Conservation (phyloP, 2,329 filamentous ascomycete species). For the Fusarium globosum region DNA sequence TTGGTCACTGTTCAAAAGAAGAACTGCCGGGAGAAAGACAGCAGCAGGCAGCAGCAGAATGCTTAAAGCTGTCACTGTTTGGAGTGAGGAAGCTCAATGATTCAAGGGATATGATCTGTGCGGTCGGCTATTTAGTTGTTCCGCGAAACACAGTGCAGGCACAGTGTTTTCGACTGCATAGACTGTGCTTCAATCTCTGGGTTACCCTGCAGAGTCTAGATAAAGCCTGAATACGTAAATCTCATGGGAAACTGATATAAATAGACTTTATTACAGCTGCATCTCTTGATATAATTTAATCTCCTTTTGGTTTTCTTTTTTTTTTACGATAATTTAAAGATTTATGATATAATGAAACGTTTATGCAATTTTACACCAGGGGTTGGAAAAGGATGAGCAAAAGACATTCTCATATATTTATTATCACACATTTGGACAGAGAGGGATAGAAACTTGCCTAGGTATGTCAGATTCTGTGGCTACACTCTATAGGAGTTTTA, state of each 20-base stretch:
- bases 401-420: no score
- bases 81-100: not conserved
- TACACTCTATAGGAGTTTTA: fast-evolving
- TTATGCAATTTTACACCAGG: no score
- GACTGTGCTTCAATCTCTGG: not conserved
- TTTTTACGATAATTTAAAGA: no score
- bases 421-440: no score
- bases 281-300: fast-evolving
- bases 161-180: no score
- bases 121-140: not conserved
- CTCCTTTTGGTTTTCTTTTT: not conserved
- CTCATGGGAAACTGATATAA: not conserved
- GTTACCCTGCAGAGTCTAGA: not conserved
- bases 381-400: no score
- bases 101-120: not conserved
- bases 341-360: no score
- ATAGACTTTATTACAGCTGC: not conserved
- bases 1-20: not conserved
- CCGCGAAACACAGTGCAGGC: not conserved
- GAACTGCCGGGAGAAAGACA: not conserved
- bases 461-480: fast-evolving
- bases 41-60: not conserved
- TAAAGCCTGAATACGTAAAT: not conserved
- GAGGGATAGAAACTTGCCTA: no score
- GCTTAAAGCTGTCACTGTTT: not conserved